Evolutionary conservation across 441 rosid species (phyloP).

Genomic region (Euphorbia celastroides): DNA sequence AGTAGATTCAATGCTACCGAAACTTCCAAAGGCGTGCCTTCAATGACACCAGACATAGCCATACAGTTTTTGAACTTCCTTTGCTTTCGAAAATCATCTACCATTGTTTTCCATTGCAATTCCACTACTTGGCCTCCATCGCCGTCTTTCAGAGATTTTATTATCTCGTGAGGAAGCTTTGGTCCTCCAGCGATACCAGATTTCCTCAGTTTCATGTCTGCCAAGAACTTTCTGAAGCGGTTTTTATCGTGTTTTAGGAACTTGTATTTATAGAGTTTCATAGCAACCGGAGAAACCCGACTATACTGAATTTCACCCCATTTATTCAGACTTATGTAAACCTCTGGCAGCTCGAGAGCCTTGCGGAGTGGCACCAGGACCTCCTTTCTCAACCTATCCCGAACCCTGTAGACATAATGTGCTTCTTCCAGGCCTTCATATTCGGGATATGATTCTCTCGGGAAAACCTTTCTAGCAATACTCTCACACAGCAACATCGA

Average conservation of each 20-base stretch:
- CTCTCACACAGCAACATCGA: no score
- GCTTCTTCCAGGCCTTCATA: no score
- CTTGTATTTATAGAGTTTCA: slow-evolving; percentile 8
- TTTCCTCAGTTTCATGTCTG: neutral
- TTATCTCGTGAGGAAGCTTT: slow-evolving; percentile 17
- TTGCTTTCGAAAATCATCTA: slow-evolving; percentile 38
- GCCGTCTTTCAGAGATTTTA: slow-evolving; percentile 12
- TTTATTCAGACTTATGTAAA: no score
- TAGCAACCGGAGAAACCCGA: slow-evolving; percentile 10
- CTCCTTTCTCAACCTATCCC: no score
- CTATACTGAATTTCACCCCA: slow-evolving; percentile 11
- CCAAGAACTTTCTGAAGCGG: neutral
- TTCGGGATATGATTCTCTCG: no score
- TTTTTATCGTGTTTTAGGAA: slow-evolving; percentile 10
- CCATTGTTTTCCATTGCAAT: slow-evolving; percentile 66
- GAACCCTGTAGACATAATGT: no score
- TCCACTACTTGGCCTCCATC: slow-evolving; percentile 44
- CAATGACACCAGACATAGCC: slow-evolving; percentile 51
- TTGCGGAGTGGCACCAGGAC: slow-evolving; percentile 13
- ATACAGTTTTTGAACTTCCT: slow-evolving; percentile 46
- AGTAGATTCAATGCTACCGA: slow-evolving; percentile 50
- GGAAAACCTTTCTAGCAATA: no score
- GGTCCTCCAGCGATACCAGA: slow-evolving; percentile 5
- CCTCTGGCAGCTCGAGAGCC: no score
- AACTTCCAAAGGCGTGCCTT: slow-evolving; percentile 43